Percentiles rank a stretch among this genome's conserved stretches.
Conservation (phyloP, 139 green algal genomes). For the Zygnema cylindricum region DNA sequence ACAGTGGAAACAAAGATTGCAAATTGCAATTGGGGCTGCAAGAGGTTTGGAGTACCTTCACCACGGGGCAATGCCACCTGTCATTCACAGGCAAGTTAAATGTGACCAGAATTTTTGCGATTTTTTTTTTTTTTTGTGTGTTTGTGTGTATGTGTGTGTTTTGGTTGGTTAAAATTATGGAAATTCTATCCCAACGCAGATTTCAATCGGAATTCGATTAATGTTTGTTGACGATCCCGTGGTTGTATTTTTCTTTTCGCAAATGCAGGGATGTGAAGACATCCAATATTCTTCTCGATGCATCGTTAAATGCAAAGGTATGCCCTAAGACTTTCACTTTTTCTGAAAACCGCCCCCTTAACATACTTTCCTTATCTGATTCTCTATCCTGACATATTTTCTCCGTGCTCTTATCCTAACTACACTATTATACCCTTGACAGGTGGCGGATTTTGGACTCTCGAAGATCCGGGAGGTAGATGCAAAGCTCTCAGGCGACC, state of each 20-base stretch:
- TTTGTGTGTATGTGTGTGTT: not conserved
- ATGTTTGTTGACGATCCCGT: not conserved
- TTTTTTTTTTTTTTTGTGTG: not conserved
- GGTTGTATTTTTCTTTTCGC: not conserved
- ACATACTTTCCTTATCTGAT: slow-evolving; percentile 22
- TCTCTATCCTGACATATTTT: not conserved
- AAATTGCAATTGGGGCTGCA: slow-evolving; percentile 30
- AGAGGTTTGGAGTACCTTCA: slow-evolving; percentile 44
- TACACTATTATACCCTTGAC: not conserved
- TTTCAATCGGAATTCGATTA: not conserved
- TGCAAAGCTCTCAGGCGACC: not conserved
- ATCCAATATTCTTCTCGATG: slow-evolving; percentile 34
- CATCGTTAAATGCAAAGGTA: slow-evolving; percentile 28
- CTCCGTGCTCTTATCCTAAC: not conserved
- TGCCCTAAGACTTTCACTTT: not conserved
- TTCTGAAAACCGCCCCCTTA: slow-evolving; percentile 19
- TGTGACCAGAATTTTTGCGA: not conserved
- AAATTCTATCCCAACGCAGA: not conserved
- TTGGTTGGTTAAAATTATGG: not conserved
- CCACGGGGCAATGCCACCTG: slow-evolving; percentile 8
- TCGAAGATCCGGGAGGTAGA: not conserved
- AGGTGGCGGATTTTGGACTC: slow-evolving; percentile 54
- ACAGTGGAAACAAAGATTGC: slow-evolving; percentile 1
- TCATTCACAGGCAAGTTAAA: slow-evolving; percentile 40
- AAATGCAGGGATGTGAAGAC: slow-evolving; percentile 29